Base-by-base conservation (phyloP, 164 flowering plant genomes). In the Liriodendron chinense region DNA sequence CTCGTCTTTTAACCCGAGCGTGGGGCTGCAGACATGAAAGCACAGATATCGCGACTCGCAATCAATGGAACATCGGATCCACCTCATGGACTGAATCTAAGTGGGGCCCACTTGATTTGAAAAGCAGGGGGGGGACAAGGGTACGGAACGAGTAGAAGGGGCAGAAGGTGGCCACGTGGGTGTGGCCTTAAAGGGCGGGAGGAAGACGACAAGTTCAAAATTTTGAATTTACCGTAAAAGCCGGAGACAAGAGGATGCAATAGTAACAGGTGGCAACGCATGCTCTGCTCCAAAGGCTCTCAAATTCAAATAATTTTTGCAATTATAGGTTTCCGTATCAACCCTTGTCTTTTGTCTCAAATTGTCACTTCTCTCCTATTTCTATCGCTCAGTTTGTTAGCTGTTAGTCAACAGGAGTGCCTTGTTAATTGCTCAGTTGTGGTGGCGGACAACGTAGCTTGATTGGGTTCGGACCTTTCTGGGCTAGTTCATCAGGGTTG, bases 151-250 rank as follows among this genome's bases (percentile, higher is more conserved):
- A 12, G 59, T 53, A 53, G 20, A 12, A 49, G 7, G 53, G 53
- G 9, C 10, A 7, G 14, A 28, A 47, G 14, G 7, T 24, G 1
- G 0, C 53, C 67, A 68, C 72, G 72, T 69, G 77, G n/a, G 9
- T 14, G 5, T 18, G 16, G 5, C 10, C 13, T 43, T 16, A 21
- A n/a, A 63, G 25, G 34, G 50, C 65, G 34, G 16, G 64, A 62
- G 56, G 43, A 22, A 65, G 64, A 71, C 70, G 65, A 71, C 78
- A 76, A 71, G 47, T 77, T 77, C 79, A 77, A 77, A 77, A 16
- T 53, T 72, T 77, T 72, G 75, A 77, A 77, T 56, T 24, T 56
- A 21, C 13, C n/a, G 6, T 53, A 53, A 14, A 53, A 53, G 59
- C 59, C 18, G 59, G 43, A 53, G 3, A 53, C 18, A 53, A 8